Percentiles rank a stretch among this genome's conserved stretches.
Conservation (phyloP, 495 filamentous ascomycete genomes). For the Amphirosellinia nigrospora region DNA sequence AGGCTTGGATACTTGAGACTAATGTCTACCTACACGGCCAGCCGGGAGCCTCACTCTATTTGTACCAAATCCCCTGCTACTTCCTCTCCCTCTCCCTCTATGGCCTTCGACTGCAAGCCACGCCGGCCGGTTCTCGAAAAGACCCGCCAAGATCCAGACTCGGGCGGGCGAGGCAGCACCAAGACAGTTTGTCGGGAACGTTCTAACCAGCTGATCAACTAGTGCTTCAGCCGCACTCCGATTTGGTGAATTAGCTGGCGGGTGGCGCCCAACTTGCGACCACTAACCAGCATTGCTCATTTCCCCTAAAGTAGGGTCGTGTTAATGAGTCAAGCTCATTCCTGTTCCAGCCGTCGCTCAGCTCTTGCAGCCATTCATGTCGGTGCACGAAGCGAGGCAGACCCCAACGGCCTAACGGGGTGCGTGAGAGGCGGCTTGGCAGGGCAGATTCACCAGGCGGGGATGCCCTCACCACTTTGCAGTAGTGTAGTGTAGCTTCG, state of each 20-base stretch:
- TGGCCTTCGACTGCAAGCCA: not conserved
- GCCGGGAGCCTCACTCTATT: slow-evolving; percentile 7
- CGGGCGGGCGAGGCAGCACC: not conserved
- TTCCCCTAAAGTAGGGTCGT: not conserved
- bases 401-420: not conserved
- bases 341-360: not conserved
- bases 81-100: not conserved
- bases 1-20: not conserved
- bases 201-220: slow-evolving; percentile 20
- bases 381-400: slow-evolving; percentile 19
- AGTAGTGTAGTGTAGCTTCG: not conserved
- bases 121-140: not conserved
- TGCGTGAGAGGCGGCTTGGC: slow-evolving; percentile 17
- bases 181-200: not conserved
- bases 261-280: not conserved
- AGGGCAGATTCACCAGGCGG: slow-evolving; percentile 4
- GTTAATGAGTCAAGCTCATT: not conserved
- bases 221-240: slow-evolving; percentile 24
- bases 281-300: slow-evolving; percentile 1
- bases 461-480: not conserved
- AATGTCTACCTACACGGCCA: not conserved
- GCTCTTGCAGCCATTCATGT: slow-evolving; percentile 18
- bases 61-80: not conserved
- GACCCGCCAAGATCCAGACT: slow-evolving; percentile 3
- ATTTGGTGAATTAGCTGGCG: not conserved